phyloP scores from a whole-genome alignment of 2,329 filamentous ascomycete genomes.

The Zymoseptoria pseudotritici region DNA sequence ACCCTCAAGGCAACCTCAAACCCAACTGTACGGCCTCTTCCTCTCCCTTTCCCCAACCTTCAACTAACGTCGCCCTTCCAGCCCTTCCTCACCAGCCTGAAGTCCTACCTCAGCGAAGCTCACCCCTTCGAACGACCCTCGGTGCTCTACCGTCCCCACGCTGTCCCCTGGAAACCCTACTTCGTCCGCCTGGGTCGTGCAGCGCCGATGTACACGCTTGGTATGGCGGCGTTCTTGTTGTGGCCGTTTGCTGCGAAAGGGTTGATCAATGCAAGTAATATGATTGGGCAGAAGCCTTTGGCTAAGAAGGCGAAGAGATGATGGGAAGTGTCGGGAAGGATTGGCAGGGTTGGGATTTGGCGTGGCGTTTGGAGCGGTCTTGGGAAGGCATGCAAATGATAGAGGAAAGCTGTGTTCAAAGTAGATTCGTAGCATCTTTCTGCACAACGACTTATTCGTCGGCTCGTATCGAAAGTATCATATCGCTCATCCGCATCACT shows the following conservation, averaged over 20 bases:
- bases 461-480: not conserved
- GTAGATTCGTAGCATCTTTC: not conserved
- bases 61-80: not conserved
- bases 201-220: slow-evolving; percentile 4
- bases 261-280: slow-evolving; percentile 7
- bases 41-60: not conserved
- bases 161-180: slow-evolving; percentile 11
- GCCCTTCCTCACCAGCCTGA: not conserved
- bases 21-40: not conserved
- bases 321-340: not conserved
- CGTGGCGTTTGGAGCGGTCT: not conserved
- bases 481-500: not conserved
- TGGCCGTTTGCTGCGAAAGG: slow-evolving; percentile 12
- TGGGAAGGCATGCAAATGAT: not conserved
- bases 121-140: slow-evolving; percentile 6
- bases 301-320: not conserved
- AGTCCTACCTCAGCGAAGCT: slow-evolving; percentile 7
- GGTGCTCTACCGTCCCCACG: slow-evolving; percentile 5
- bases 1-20: not conserved
- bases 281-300: not conserved
- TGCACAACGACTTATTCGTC: not conserved
- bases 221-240: slow-evolving; percentile 6
- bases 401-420: not conserved
- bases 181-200: slow-evolving; percentile 4
- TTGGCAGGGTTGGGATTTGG: too few relatives aligned